Evolutionary conservation across 306 rosid genomes (phyloP).

Genomic region (Benincasa hispida): DNA sequence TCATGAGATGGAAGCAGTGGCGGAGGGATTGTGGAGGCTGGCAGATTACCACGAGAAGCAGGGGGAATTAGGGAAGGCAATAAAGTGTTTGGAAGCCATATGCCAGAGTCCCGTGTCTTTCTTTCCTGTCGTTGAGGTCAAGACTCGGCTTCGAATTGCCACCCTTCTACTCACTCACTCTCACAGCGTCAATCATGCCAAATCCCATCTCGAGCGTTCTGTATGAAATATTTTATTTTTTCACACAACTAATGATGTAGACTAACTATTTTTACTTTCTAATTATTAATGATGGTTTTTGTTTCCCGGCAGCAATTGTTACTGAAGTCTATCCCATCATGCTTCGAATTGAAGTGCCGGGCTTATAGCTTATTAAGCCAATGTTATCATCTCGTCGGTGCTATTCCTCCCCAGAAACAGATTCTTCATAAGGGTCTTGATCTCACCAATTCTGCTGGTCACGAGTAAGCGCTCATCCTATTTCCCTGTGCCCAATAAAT

Average conservation of each 20-base stretch:
- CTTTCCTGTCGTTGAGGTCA: constrained; percentile 86
- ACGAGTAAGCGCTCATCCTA: constrained; percentile 30
- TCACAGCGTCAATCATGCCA: constrained; percentile 74
- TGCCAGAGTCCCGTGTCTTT: constrained; percentile 74
- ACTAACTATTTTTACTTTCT: no score
- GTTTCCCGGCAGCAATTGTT: constrained; percentile 45
- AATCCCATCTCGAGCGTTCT: constrained; percentile 82
- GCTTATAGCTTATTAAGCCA: constrained; percentile 82
- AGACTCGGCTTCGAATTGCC: constrained; percentile 83
- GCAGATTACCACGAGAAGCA: constrained; percentile 60
- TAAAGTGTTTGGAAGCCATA: constrained; percentile 84
- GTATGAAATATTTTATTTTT: constrained; percentile 4
- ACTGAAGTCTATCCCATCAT: constrained; percentile 66
- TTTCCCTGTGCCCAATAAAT: background rate
- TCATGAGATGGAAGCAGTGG: constrained; percentile 64
- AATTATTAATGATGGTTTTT: background rate
- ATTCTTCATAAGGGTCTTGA: constrained; percentile 67
- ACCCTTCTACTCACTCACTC: constrained; percentile 74
- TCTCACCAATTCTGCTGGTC: constrained; percentile 45
- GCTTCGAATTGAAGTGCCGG: constrained; percentile 78
- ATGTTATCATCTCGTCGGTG: constrained; percentile 87
- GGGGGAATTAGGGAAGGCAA: constrained; percentile 67
- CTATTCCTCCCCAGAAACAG: constrained; percentile 77
- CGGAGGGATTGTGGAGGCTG: constrained; percentile 84
- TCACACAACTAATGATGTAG: background rate